These are phyloP conservation scores for Penicillium lividum DNA, from an alignment of 495 filamentous ascomycete species.

Conservation along the genomic window DNA sequence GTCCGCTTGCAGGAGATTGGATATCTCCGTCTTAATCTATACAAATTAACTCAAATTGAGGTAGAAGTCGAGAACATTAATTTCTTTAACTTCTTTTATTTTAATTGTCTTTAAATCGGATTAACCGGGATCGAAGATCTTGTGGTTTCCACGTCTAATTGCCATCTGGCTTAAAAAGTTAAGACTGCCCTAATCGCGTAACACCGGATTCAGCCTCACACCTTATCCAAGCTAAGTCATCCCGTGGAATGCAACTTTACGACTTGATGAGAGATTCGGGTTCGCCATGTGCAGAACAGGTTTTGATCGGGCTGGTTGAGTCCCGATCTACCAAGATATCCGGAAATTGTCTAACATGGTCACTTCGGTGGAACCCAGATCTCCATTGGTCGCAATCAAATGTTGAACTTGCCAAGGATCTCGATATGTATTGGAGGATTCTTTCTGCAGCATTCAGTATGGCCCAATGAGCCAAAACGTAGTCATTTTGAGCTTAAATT, in stretches of 20 bases:
- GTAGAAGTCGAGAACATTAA: background rate
- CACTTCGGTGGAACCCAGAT: background rate
- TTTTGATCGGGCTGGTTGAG: background rate
- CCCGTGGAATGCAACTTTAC: too few relatives aligned
- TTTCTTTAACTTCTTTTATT: background rate
- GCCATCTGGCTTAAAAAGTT: too few relatives aligned
- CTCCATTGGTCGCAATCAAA: background rate
- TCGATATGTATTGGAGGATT: background rate
- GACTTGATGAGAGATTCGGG: too few relatives aligned
- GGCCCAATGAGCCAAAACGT: too few relatives aligned
- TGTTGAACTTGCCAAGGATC: background rate
- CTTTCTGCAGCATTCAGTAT: too few relatives aligned
- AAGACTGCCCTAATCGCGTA: too few relatives aligned
- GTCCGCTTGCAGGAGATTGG: slow-evolving; percentile 26
- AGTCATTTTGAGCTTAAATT: too few relatives aligned
- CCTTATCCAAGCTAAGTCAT: too few relatives aligned
- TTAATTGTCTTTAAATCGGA: background rate
- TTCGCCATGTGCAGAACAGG: slow-evolving; percentile 21
- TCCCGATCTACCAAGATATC: background rate
- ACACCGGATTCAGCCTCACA: too few relatives aligned
- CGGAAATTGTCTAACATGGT: background rate
- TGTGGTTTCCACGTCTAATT: background rate
- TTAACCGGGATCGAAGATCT: background rate
- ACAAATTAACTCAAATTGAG: background rate
- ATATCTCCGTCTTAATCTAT: background rate